These are phyloP conservation scores for Corylus avellana DNA, from an alignment of 306 rosid species.

Conservation along the genomic window DNA sequence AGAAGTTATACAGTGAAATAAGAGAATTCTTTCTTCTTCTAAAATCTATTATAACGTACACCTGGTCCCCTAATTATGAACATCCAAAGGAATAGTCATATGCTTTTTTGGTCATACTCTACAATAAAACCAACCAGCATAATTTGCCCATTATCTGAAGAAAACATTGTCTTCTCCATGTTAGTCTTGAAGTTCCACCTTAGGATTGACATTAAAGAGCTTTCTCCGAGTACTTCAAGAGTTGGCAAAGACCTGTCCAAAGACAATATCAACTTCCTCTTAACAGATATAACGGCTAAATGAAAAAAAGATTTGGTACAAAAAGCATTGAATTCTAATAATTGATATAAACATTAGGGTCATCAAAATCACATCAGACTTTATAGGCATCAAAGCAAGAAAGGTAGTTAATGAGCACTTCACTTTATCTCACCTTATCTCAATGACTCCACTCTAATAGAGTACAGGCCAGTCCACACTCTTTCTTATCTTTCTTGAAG, in stretches of 20 bases:
- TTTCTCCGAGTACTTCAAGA: constrained; percentile 67
- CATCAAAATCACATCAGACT: constrained; percentile 3
- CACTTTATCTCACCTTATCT: constrained; percentile 55
- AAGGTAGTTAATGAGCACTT: constrained; percentile 25
- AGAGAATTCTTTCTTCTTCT: too few species aligned
- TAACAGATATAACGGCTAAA: constrained; percentile 14
- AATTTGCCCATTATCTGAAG: constrained; percentile 69
- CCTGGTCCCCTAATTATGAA: too few species aligned
- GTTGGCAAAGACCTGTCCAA: constrained; percentile 71
- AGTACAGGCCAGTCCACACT: constrained; percentile 54
- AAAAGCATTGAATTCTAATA: constrained; percentile 20
- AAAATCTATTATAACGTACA: too few species aligned
- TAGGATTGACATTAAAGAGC: constrained; percentile 57
- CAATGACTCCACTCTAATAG: constrained; percentile 73
- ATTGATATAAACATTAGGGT: constrained; percentile 1
- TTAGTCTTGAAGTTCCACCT: constrained; percentile 73
- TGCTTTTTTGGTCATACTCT: too few species aligned
- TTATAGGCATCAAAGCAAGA: constrained; percentile 13
- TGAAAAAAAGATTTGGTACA: constrained; percentile 10
- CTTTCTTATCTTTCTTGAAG: constrained; percentile 63
- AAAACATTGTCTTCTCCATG: constrained; percentile 73
- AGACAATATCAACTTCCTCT: constrained; percentile 21
- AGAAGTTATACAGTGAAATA: too few species aligned
- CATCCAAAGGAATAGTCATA: too few species aligned
- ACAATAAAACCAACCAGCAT: constrained; percentile 59